Conservation (phyloP, 306 rosid species). For the Acmispon strigosus region DNA sequence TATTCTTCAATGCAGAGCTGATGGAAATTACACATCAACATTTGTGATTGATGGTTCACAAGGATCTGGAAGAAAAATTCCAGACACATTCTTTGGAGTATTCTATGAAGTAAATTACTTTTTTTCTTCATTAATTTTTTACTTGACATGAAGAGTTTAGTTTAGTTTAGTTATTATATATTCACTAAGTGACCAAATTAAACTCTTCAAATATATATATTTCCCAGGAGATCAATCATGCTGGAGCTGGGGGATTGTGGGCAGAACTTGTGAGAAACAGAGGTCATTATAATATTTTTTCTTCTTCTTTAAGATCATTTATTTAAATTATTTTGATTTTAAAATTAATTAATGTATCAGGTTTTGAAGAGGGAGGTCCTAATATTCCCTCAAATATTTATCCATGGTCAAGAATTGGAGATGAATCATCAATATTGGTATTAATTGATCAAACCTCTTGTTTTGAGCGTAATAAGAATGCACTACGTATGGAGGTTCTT, state of each 20-base stretch:
- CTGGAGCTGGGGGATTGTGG: constrained; percentile 84
- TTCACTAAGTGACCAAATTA: no score
- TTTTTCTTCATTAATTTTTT: neutral
- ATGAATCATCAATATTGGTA: constrained; percentile 38
- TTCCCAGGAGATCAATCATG: constrained; percentile 79
- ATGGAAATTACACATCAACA: no score
- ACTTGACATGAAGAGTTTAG: no score
- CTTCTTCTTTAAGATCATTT: neutral
- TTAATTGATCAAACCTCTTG: constrained; percentile 61
- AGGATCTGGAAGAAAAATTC: constrained; percentile 31
- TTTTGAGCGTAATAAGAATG: constrained; percentile 61
- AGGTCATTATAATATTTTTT: constrained; percentile 29
- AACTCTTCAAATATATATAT: neutral
- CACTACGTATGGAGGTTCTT: constrained; percentile 51
- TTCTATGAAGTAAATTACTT: constrained; percentile 40
- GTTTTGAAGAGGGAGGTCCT: constrained; percentile 78
- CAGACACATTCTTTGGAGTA: constrained; percentile 48
- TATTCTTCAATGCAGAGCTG: no score
- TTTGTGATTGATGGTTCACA: constrained; percentile 32
- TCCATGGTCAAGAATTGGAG: constrained; percentile 66
- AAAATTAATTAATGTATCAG: constrained; percentile 19
- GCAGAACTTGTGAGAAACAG: constrained; percentile 68
- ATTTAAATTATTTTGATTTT: no score
- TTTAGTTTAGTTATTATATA: no score
- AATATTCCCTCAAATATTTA: constrained; percentile 52